phyloP scores from a whole-genome alignment of 2,329 filamentous ascomycete species.

The Ophiostoma novo-ulmi region DNA sequence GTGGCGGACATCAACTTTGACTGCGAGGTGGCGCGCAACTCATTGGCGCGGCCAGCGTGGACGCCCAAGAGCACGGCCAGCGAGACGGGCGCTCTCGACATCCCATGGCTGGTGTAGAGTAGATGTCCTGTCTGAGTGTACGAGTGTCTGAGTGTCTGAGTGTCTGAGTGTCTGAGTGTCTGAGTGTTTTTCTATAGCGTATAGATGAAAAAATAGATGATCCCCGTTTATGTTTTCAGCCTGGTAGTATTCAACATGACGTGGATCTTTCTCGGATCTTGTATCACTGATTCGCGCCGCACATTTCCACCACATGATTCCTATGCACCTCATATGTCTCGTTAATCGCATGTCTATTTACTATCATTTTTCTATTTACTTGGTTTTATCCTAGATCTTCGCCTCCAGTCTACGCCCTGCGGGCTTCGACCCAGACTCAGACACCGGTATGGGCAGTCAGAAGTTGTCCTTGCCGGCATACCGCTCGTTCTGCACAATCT shows the following conservation, averaged over 20 bases:
- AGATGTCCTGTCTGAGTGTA: too few relatives aligned
- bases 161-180: too few relatives aligned
- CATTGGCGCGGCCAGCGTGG: conserved; percentile 64
- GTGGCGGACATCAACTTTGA: conserved; percentile 85
- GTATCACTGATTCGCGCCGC: not conserved
- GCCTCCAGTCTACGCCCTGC: not conserved
- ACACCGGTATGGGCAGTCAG: conserved; percentile 27
- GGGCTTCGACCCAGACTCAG: not conserved
- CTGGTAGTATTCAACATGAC: not conserved
- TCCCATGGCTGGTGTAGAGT: conserved; percentile 20
- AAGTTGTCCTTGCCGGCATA: conserved; percentile 52
- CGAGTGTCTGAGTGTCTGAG: too few relatives aligned
- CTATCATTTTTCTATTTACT: conserved; percentile 22
- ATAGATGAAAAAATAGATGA: not conserved
- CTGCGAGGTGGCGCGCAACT: conserved; percentile 73
- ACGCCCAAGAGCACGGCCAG: conserved; percentile 32
- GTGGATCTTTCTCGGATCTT: too few relatives aligned
- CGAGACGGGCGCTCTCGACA: conserved; percentile 14
- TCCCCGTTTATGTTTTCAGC: too few relatives aligned
- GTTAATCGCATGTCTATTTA: not conserved
- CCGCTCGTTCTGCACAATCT: conserved; percentile 72
- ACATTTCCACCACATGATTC: not conserved
- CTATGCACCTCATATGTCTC: not conserved
- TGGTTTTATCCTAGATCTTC: not conserved
- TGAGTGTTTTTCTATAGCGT: not conserved